Base-by-base conservation (phyloP, 768 basidiomycete species). In the Pleurotus eryngii region DNA sequence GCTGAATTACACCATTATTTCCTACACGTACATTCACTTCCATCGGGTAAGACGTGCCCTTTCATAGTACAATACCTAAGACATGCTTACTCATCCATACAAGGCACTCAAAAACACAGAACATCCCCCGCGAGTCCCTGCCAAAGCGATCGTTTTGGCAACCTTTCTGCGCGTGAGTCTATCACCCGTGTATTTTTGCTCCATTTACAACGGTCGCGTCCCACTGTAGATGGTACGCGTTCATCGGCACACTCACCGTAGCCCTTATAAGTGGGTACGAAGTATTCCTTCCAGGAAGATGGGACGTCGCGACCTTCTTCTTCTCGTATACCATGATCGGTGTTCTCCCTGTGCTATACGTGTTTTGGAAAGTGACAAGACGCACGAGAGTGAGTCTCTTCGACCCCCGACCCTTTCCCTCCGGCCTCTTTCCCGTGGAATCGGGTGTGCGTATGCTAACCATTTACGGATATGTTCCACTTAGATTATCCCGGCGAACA, bases 271-370 rank as follows among this genome's bases (percentile, higher is more conserved):
- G 76, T 15, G 81, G 80, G 0, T 81, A 79, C 55, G 73, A 71
- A 2, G 79, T 82, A n/a, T 81, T 82, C 60, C 72, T 82, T 8
- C 79, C 79, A 18, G 81, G 79, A 11, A 67, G 64, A 37, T 82
- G 81, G 81, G 69, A 75, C 51, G 60, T 76, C 8, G 73, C 80
- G 5, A 74, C 73, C 4, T 82, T 81, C 68, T 61, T 81, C 17
- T 82, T 81, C 60, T 80, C 77, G 1, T 81, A 81, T 50, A 68
- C 73, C 8, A 79, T 78, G 77, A 70, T 80, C 43, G 74, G 69
- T 0, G 57, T 79, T 37, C 65, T 74, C 3, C 78, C 79, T 3
- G 57, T 76, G 2, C 67, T 80, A 4, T 82, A 77, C 61, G 43
- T 79, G 0, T 69, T 65, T 55, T 81, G 79, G 78, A 81, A 81